Percentiles rank a stretch among this genome's conserved stretches.
Evolutionary conservation across 345 rosid genomes (phyloP).

Genomic region (Gossypium rotundifolium): DNA sequence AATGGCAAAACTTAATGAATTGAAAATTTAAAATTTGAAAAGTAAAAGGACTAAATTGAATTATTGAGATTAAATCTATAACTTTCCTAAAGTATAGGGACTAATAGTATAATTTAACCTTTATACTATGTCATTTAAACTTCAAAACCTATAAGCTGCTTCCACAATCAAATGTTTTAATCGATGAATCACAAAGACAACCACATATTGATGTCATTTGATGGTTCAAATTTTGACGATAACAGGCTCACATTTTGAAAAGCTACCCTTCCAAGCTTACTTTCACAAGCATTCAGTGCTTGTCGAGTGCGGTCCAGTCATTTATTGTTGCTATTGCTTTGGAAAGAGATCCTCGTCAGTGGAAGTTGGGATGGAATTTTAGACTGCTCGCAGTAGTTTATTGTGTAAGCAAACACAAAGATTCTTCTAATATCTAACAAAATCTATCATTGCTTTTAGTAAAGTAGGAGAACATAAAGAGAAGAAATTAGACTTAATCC

Average conservation of each 20-base stretch:
- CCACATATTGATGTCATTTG: not conserved
- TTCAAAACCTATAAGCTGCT: too few relatives aligned
- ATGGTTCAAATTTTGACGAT: not conserved
- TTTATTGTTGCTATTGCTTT: slow-evolving; percentile 19
- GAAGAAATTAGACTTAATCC: too few relatives aligned
- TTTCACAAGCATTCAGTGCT: slow-evolving; percentile 18
- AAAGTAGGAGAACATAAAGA: not conserved
- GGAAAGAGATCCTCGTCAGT: slow-evolving; percentile 21
- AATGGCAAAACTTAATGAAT: too few relatives aligned
- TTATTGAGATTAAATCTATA: too few relatives aligned
- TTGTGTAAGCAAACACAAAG: slow-evolving; percentile 16
- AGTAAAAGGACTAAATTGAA: too few relatives aligned
- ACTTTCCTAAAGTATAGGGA: too few relatives aligned
- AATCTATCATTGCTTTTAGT: not conserved
- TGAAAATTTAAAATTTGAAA: too few relatives aligned
- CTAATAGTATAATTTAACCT: too few relatives aligned
- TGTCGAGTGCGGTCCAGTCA: slow-evolving; percentile 21
- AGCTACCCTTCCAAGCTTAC: slow-evolving; percentile 22
- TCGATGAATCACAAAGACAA: too few relatives aligned
- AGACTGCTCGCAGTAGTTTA: slow-evolving; percentile 14
- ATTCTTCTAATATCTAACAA: not conserved
- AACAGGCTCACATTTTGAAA: slow-evolving; percentile 19
- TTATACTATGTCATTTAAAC: too few relatives aligned
- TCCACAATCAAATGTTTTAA: too few relatives aligned
- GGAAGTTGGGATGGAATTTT: slow-evolving; percentile 25